Evolutionary conservation across 805 yeast species (phyloP), one percentile per base, ranked within the genome.

Genomic region (Candida michaelii): DNA sequence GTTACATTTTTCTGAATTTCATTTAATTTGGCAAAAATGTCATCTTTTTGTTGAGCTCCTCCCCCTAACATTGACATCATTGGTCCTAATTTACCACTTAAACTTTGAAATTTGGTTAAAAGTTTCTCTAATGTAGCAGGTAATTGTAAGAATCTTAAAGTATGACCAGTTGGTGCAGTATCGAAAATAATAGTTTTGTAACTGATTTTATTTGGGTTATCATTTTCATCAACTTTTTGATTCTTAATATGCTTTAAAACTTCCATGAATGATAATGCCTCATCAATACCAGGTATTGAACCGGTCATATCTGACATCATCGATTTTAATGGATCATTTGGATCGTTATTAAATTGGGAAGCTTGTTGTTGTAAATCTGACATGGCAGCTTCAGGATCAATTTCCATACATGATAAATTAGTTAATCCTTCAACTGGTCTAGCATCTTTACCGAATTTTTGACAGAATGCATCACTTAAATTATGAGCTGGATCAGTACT

Each of bases 161-260:
- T 93, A 66, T 93, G 99, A 27, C 99, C 99, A 0, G 99, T 93
- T 54, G 99, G 99, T 0, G 99, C 99, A n/a, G 99, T 93, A 65
- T 93, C 99, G 58, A 93, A 93, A 52, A 93, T 89, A 51, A 93
- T 90, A 7, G 96, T 89, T 53, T 86, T 89, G 62, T 85, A 93
- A 23, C 62, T 47, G 35, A 60, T 50, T 16, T 59, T 63, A 19
- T 51, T 55, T 10, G 48, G 43, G 11, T 50, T 60, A 21, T 51
- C 60, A 11, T 43, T 45, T 13, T 32, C 25, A 23, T 45, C 47
- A 12, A 47, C 49, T 39, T 59, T 58, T 67, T 86, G 93, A 51
- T 78, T 81, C 66, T 89, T 90, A 65, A 93, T 90, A 60, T 93
- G 98, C 63, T 93, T 93, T 76, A 93, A 79, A 25, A 93, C 98